phyloP scores from a whole-genome alignment of 192 early-diverging fungal species.

The Polychytrium aggregatum region DNA sequence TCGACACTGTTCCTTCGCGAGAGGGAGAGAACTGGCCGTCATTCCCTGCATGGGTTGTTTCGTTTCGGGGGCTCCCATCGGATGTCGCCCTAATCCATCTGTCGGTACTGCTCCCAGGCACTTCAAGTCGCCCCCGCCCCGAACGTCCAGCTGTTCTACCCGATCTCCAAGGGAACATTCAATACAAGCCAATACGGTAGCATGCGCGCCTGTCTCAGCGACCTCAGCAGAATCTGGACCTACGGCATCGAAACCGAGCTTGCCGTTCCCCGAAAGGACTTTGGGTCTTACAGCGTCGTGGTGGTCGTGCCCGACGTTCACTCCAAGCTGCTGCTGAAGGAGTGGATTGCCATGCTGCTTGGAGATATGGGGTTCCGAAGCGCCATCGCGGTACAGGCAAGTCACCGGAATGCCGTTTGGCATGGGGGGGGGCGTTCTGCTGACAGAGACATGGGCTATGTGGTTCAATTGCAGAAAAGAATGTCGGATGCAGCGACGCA shows the following conservation, averaged over 20 bases:
- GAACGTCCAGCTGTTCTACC: constrained; percentile 43
- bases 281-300: constrained; percentile 57
- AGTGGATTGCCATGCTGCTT: constrained; percentile 56
- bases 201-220: constrained; percentile 53
- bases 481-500: background rate
- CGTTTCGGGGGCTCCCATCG: too few relatives aligned
- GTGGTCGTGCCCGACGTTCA: constrained; percentile 72
- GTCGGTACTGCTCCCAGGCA: background rate
- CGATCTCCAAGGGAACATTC: constrained; percentile 66
- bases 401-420: background rate
- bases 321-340: constrained; percentile 47
- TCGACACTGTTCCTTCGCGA: too few relatives aligned
- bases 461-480: background rate
- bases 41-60: too few relatives aligned
- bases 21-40: too few relatives aligned
- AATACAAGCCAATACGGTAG: constrained; percentile 64
- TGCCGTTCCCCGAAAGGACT: constrained; percentile 43
- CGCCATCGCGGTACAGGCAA: constrained; percentile 54
- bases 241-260: constrained; percentile 57
- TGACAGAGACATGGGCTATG: background rate
- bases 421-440: background rate
- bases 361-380: constrained; percentile 66
- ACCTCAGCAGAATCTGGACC: constrained; percentile 74
- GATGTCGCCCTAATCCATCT: too few relatives aligned
- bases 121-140: constrained; percentile 1